Base-by-base conservation (phyloP, 345 rosid species). In the Toxicodendron radicans region DNA sequence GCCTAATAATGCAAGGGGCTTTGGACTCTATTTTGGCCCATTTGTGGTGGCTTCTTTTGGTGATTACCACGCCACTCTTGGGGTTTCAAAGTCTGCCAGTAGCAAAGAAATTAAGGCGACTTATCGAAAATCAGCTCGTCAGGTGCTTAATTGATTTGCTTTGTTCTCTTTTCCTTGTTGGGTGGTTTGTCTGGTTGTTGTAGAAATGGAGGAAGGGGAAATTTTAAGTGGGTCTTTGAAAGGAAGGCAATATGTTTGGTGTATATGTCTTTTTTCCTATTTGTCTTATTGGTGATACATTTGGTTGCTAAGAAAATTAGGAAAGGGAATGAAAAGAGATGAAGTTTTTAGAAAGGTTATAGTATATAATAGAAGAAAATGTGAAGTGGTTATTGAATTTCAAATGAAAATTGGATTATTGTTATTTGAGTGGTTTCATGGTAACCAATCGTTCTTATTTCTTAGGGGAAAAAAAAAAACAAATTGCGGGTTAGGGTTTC, bases 51-150 rank as follows among this genome's bases (percentile, higher is more conserved):
- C 82, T 74, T 88, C 92, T 83, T 86, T 92, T 23, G 98, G 92
- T 14, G 98, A 95, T 83, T 95, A 90, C 70, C 92, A 95, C 63
- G 80, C 85, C 41, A 91, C 98, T 59, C 99, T 95, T 49, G 99
- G 97, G 7, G 81, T 95, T 30, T 79, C 94, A 58, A 91, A 90
- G 78, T 91, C 98, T 68, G 99, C 98, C 33, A 70, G 77, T 69
- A 18, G 30, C 80, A 91, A 93, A 79, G 98, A 95, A 68, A 95
- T 95, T 23, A 95, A 95, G 79, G 89, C 97, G 12, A 97, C 99
- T 32, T 95, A 95, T 79, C 81, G 99, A 24, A 88, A 70, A 43
- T 83, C 92, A 51, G 99, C 99, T 73, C 95, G 98, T 35, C 95
- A 92, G 97, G 99, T 94, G 70, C 63, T 7, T 21, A 24, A 46